A percentile compares a stretch with the other conserved stretches of the same genome.
These are phyloP conservation scores for Phytophthora palmivora DNA, from an alignment of 352 stramenopile species.

Conservation along the genomic window DNA sequence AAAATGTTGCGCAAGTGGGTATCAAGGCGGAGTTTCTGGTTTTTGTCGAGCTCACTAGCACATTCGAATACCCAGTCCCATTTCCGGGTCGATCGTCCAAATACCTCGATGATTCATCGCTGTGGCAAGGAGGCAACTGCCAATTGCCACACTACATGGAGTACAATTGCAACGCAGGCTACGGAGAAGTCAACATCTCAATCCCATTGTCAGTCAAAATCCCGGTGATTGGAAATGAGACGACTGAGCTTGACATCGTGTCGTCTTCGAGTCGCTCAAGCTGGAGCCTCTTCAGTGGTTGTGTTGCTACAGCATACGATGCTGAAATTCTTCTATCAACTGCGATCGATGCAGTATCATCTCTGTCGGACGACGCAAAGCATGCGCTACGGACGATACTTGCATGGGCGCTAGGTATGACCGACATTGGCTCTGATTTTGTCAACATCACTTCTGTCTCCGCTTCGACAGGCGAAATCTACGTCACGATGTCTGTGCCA, in stretches of 20 bases:
- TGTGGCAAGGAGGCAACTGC: conserved; percentile 33
- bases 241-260: conserved; percentile 15
- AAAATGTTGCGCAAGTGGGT: conserved; percentile 21
- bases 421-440: conserved; percentile 31
- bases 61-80: conserved; percentile 26
- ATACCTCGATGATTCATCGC: conserved; percentile 28
- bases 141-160: conserved; percentile 38
- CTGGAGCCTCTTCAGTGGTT: conserved; percentile 35
- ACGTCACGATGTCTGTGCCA: conserved; percentile 24
- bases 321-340: conserved; percentile 30
- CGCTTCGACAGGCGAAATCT: conserved; percentile 18
- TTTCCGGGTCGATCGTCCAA: conserved; percentile 21
- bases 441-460: conserved; percentile 33
- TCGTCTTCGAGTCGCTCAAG: conserved; percentile 25
- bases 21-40: conserved; percentile 31
- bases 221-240: conserved; percentile 13
- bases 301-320: conserved; percentile 33
- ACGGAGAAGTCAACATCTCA: conserved; percentile 38
- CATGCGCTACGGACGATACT: conserved; percentile 25
- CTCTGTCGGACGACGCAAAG: conserved; percentile 18
- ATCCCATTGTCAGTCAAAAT: conserved; percentile 23
- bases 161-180: conserved; percentile 39
- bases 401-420: conserved; percentile 30
- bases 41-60: conserved; percentile 35
- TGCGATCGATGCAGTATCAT: conserved; percentile 4